These are phyloP conservation scores for Wickerhamiella parazyma DNA, from an alignment of 805 yeast species.

Conservation along the genomic window DNA sequence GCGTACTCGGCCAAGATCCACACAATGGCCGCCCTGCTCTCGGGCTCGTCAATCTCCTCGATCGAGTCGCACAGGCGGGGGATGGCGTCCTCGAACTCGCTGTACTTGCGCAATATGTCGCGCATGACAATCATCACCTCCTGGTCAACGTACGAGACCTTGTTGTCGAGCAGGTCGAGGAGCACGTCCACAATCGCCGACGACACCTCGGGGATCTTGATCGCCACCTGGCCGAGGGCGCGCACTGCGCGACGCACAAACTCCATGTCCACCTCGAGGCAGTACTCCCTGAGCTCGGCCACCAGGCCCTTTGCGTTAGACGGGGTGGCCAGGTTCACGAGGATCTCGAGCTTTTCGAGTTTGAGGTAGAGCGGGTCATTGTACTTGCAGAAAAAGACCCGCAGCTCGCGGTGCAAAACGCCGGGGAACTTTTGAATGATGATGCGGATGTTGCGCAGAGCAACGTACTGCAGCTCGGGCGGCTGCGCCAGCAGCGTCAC, in stretches of 20 bases:
- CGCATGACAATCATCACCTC: slow-evolving; percentile 66
- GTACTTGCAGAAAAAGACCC: slow-evolving; percentile 81
- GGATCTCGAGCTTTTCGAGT: slow-evolving; percentile 84
- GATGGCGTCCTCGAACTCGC: slow-evolving; percentile 43
- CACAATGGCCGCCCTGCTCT: slow-evolving; percentile 59
- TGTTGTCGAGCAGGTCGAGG: slow-evolving; percentile 45
- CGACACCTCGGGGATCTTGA: slow-evolving; percentile 54
- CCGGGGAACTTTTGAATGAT: slow-evolving; percentile 79
- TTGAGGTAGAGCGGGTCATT: slow-evolving; percentile 88
- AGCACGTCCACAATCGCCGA: slow-evolving; percentile 53
- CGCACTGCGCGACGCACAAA: slow-evolving; percentile 82
- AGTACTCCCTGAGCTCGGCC: slow-evolving; percentile 72
- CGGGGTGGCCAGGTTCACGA: slow-evolving; percentile 62
- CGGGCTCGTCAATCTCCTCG: slow-evolving; percentile 63
- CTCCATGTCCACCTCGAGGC: slow-evolving; percentile 75
- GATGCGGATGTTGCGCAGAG: slow-evolving; percentile 78
- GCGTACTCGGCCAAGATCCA: slow-evolving; percentile 80
- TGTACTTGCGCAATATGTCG: slow-evolving; percentile 61
- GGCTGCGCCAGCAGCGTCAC: slow-evolving; percentile 78
- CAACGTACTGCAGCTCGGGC: slow-evolving; percentile 91
- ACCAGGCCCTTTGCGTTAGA: slow-evolving; percentile 49
- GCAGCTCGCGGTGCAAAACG: slow-evolving; percentile 59
- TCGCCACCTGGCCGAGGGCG: slow-evolving; percentile 83
- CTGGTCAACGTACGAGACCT: slow-evolving; percentile 58
- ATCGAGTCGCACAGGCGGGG: slow-evolving; percentile 32